Conservation (phyloP, 2,329 filamentous ascomycete genomes). For the Neonectria sp. region DNA sequence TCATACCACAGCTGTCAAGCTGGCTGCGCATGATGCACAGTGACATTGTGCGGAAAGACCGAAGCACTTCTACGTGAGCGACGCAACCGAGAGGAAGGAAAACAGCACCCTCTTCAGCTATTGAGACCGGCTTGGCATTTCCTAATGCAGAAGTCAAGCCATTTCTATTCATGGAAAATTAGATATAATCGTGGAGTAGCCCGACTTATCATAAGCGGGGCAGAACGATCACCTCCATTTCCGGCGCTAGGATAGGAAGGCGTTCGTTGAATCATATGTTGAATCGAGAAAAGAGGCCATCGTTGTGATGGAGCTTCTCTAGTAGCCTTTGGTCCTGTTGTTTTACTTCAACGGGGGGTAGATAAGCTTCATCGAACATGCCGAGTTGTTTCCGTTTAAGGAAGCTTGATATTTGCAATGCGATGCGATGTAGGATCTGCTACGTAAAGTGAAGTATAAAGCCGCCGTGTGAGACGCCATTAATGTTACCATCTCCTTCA, state of each 20-base stretch:
- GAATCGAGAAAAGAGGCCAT: neutral
- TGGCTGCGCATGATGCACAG: conserved; percentile 1
- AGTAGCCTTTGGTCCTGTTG: neutral
- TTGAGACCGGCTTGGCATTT: neutral
- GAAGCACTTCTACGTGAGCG: neutral
- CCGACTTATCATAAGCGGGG: neutral
- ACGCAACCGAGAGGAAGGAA: neutral
- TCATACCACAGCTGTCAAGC: neutral
- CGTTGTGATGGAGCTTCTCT: neutral
- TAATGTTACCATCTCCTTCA: neutral
- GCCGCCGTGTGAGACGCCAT: neutral
- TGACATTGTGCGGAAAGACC: neutral
- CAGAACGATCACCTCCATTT: neutral
- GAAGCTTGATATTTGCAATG: neutral
- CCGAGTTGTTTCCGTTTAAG: neutral
- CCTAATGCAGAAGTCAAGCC: neutral
- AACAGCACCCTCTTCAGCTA: neutral
- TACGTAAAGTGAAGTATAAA: neutral
- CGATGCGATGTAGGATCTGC: too few species aligned
- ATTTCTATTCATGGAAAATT: neutral
- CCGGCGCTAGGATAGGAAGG: neutral
- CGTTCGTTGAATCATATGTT: neutral
- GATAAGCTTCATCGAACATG: neutral
- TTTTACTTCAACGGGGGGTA: neutral
- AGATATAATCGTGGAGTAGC: neutral